Evolutionary conservation across 495 filamentous ascomycete genomes (phyloP).

Genomic region (Glutinoglossum americanum): DNA sequence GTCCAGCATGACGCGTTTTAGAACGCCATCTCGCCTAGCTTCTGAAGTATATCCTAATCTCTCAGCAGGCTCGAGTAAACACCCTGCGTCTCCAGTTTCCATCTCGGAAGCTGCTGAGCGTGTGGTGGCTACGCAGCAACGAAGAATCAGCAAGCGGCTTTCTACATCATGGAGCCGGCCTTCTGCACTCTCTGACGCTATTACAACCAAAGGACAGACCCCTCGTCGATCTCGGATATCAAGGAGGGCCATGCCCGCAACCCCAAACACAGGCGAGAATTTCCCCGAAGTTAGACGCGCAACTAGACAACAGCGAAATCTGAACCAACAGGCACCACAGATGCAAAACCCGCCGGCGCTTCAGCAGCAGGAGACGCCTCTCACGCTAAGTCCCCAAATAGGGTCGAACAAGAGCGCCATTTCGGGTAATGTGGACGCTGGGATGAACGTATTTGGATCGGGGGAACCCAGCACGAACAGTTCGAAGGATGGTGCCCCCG

Average conservation of each 20-base stretch:
- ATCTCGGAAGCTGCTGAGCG: conserved; percentile 33
- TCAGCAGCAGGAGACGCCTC: conserved; percentile 17
- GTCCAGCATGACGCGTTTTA: conserved; percentile 1
- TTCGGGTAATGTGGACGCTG: background rate
- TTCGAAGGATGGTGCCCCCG: background rate
- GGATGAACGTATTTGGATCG: background rate
- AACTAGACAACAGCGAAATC: conserved; percentile 13
- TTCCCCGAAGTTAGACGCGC: conserved; percentile 11
- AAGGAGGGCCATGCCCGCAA: conserved; percentile 14
- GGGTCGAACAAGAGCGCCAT: conserved; percentile 5
- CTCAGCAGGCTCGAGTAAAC: conserved; percentile 19
- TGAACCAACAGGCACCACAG: conserved; percentile 16
- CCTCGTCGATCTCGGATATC: conserved; percentile 12
- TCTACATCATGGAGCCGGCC: conserved; percentile 12
- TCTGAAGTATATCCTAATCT: conserved; percentile 1
- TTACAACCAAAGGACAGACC: conserved; percentile 14
- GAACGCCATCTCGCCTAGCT: conserved; percentile 3
- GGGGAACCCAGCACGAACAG: background rate
- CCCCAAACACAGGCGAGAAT: conserved; percentile 8
- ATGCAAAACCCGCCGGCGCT: conserved; percentile 11
- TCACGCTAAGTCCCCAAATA: conserved; percentile 15
- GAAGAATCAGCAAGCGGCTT: conserved; percentile 12
- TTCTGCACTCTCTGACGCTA: conserved; percentile 8
- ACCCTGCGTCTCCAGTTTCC: conserved; percentile 35
- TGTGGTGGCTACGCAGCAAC: background rate